Evolutionary conservation across 495 filamentous ascomycete genomes (phyloP).

Genomic region (Hypoxylon cercidicola): DNA sequence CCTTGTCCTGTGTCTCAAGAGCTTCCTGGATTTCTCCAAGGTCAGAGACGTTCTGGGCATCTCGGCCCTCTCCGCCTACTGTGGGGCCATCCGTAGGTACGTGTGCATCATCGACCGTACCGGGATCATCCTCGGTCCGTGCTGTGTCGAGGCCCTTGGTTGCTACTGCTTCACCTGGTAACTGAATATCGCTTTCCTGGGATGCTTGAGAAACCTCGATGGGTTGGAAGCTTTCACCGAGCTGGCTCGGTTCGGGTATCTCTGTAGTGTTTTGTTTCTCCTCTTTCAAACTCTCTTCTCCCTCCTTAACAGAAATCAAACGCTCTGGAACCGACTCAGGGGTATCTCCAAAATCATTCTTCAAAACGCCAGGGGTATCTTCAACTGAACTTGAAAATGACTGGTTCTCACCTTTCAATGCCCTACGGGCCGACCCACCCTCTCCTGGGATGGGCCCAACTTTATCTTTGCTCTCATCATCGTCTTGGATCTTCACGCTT

Average conservation of each 20-base stretch:
- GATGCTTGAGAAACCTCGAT: slow-evolving; percentile 4
- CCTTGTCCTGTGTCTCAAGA: slow-evolving; percentile 3
- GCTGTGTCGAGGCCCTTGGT: neutral
- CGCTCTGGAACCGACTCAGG: slow-evolving; percentile 32
- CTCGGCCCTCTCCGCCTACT: slow-evolving; percentile 6
- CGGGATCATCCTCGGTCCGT: slow-evolving; percentile 1
- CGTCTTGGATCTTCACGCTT: slow-evolving; percentile 33
- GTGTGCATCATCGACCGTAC: slow-evolving; percentile 4
- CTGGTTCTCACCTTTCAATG: slow-evolving; percentile 53
- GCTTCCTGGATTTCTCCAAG: slow-evolving; percentile 7
- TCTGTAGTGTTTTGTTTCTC: slow-evolving; percentile 6
- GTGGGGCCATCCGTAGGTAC: neutral
- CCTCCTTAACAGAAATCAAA: slow-evolving; percentile 23
- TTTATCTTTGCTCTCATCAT: slow-evolving; percentile 50
- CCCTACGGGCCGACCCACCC: slow-evolving; percentile 45
- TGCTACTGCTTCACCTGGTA: slow-evolving; percentile 7
- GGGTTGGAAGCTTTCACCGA: slow-evolving; percentile 3
- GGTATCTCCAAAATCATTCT: slow-evolving; percentile 39
- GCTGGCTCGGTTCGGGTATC: slow-evolving; percentile 2
- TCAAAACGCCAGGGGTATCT: slow-evolving; percentile 46
- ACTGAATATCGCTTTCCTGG: slow-evolving; percentile 11
- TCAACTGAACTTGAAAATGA: slow-evolving; percentile 42
- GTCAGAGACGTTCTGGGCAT: slow-evolving; percentile 30
- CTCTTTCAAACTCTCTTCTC: neutral
- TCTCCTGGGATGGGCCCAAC: slow-evolving; percentile 51